Conservation (phyloP, 1,139 yeast genomes). For the Saccharomyces hybrid region DNA sequence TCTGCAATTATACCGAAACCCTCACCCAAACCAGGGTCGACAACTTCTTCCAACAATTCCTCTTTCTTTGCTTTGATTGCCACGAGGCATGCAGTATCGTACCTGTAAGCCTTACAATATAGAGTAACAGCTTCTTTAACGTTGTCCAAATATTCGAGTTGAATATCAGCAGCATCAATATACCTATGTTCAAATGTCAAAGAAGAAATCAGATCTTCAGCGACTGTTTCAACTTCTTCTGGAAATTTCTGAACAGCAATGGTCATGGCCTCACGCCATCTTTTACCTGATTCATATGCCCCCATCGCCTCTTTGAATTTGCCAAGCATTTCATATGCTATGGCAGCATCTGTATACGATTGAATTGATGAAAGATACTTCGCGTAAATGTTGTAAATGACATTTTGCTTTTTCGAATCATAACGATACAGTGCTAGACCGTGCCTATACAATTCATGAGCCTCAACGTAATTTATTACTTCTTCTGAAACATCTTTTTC, state of each 20-base stretch:
- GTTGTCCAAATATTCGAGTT: conserved; percentile 53
- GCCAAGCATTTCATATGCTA: conserved; percentile 64
- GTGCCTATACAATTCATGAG: conserved; percentile 61
- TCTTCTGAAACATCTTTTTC: conserved; percentile 44
- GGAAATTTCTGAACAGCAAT: conserved; percentile 41
- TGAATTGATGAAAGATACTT: conserved; percentile 47
- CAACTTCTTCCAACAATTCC: conserved; percentile 48
- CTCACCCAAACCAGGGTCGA: conserved; percentile 74
- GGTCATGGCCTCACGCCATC: conserved; percentile 80
- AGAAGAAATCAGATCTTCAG: conserved; percentile 51
- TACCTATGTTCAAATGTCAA: conserved; percentile 67
- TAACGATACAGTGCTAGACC: conserved; percentile 55
- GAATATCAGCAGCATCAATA: conserved; percentile 77
- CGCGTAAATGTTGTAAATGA: conserved; percentile 58
- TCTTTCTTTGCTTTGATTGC: conserved; percentile 40
- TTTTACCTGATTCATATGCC: conserved; percentile 58
- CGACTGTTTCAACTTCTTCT: conserved; percentile 38
- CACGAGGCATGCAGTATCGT: conserved; percentile 67
- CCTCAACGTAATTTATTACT: conserved; percentile 58
- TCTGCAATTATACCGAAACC: conserved; percentile 87
- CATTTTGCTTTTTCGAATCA: conserved; percentile 47
- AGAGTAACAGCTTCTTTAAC: conserved; percentile 55
- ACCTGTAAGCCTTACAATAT: conserved; percentile 69
- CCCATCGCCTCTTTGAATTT: conserved; percentile 56
- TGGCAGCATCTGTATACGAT: conserved; percentile 64